Evolutionary conservation across 2,329 filamentous ascomycete species (phyloP).

Genomic region (Calycina herbarum): DNA sequence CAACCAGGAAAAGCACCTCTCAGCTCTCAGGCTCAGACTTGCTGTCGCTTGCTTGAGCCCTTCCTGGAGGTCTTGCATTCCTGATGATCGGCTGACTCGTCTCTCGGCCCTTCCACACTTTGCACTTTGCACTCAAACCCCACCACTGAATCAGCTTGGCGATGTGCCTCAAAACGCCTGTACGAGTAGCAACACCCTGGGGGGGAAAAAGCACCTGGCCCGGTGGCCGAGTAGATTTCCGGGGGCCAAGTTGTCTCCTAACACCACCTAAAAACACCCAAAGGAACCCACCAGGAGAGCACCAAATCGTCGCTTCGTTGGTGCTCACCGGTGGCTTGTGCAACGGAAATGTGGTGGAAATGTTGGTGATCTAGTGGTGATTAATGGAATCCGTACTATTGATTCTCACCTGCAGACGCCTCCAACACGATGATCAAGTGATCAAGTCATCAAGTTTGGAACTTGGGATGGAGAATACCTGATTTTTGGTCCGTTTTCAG

Average conservation of each 20-base stretch:
- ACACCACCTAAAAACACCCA: neutral
- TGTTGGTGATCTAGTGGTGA: neutral
- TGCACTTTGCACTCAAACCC: neutral
- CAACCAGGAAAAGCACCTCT: neutral
- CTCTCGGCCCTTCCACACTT: neutral
- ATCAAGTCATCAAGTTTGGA: neutral
- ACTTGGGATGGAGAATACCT: neutral
- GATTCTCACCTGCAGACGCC: constrained; percentile 5
- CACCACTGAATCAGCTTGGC: neutral
- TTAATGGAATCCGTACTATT: neutral
- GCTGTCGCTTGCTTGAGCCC: too few species aligned
- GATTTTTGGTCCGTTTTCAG: neutral
- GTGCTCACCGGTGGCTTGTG: neutral
- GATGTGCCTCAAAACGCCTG: too few species aligned
- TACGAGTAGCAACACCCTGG: too few species aligned
- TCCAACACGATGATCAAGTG: constrained; percentile 2
- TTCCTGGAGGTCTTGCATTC: constrained; percentile 8
- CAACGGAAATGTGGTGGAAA: neutral
- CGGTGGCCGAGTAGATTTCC: neutral
- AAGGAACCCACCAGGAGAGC: neutral
- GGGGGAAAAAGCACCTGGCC: neutral
- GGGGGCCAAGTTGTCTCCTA: neutral
- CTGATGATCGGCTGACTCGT: constrained; percentile 13
- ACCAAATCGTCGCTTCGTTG: neutral
- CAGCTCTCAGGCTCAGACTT: neutral